Conservation (phyloP, 805 yeast species). For the Saturnispora besseyi region DNA sequence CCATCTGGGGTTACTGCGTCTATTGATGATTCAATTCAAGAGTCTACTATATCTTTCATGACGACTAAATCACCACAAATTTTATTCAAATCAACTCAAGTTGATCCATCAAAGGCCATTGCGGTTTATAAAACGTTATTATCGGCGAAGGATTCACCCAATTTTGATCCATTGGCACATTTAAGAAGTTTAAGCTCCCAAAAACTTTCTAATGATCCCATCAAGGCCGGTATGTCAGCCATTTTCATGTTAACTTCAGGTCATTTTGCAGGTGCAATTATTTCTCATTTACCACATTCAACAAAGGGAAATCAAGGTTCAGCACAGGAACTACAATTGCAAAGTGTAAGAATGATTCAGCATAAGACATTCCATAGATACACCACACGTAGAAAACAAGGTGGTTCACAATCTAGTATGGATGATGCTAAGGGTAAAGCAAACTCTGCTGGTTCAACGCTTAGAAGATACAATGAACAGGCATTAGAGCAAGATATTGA, state of each 20-base stretch:
- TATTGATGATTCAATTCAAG: constrained; percentile 15
- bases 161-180: constrained; percentile 39
- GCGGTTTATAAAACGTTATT: constrained; percentile 64
- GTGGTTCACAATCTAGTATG: constrained; percentile 90
- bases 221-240: constrained; percentile 46
- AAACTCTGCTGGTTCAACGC: constrained; percentile 86
- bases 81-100: constrained; percentile 40
- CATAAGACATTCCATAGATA: constrained; percentile 90
- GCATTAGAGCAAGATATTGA: constrained; percentile 74
- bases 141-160: constrained; percentile 28
- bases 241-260: constrained; percentile 95
- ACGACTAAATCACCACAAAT: constrained; percentile 67
- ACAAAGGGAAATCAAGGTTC: constrained; percentile 48
- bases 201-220: constrained; percentile 11
- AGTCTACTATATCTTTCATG: constrained; percentile 38
- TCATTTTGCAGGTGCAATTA: constrained; percentile 92
- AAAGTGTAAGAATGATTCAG: constrained; percentile 54
- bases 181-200: constrained; percentile 24
- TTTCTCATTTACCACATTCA: constrained; percentile 56
- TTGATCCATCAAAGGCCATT: constrained; percentile 32
- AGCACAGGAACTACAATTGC: constrained; percentile 43
- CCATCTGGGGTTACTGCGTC: neutral
- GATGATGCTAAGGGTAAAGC: constrained; percentile 94
- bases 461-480: constrained; percentile 84
- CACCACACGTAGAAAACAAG: constrained; percentile 94